Evolutionary conservation across 2,329 filamentous ascomycete genomes (phyloP), one percentile per base, ranked within the genome.

Genomic region (Penicillium crustosum): DNA sequence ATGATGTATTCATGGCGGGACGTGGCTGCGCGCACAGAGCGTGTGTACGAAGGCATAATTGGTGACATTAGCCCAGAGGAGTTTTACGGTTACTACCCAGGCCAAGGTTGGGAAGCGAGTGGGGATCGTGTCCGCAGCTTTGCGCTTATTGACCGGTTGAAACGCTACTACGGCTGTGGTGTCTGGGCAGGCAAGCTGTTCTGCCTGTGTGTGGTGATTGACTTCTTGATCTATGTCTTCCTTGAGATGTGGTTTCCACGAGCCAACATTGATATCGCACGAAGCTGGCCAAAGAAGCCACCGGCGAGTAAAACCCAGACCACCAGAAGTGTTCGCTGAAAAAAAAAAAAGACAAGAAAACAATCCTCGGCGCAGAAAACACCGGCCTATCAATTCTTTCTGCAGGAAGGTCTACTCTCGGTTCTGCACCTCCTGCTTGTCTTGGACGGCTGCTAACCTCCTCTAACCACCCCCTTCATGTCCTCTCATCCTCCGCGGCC

Each of bases 1-100:
- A 90, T 90, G 79, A 97, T 97, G 94, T 99, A 99, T 78, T 96
- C 91, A 1, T 99, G 94, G 94, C 90, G 90, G 29, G 93, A 99
- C 73, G 93, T 99, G 29, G 94, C 94, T 15, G 85, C 89, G 67
- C 89, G 94, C 55, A 97, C 94, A 0, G 94, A 99, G 77, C 85
- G 93, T 31, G 94, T 99, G 0, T 99, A 99, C 75, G 87, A 96
- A 72, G 91, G 94, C 48, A 95, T 99, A 66, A 91, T 87, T 2
- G 93, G 92, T 8, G 87, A 86, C n/a, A 87, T 96, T 53, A 87
- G 85, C 63, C 91, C 95, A 66, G 87, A 89, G 53, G 91, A 95
- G 59, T 96, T 96, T 69, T 96, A 96, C 70, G 91, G 91, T 17
- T 89, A 90, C 70, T 87, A 91, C 55, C 85, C 87, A 4, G 85